Evolutionary conservation across 306 rosid species (phyloP).

Genomic region (Rosa persica): DNA sequence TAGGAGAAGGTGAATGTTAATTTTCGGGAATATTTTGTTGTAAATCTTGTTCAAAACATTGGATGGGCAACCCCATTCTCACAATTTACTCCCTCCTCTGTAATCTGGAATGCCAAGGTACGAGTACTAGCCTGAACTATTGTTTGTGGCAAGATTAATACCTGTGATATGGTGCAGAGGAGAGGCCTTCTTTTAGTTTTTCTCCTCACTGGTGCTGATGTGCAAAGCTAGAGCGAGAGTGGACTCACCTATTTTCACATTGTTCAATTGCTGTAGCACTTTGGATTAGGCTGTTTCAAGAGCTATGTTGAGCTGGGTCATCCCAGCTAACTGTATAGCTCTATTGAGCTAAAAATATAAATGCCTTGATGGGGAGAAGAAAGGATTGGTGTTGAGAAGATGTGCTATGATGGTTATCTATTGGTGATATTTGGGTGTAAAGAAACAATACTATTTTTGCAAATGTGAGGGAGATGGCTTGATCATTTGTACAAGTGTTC

Average conservation of each 20-base stretch:
- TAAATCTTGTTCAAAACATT: too few relatives aligned
- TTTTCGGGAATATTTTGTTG: not conserved
- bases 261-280: not conserved
- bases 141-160: not conserved
- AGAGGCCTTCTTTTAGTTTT: not conserved
- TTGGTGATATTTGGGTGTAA: not conserved
- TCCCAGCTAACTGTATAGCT: not conserved
- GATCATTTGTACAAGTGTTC: not conserved
- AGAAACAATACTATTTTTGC: not conserved
- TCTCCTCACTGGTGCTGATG: not conserved
- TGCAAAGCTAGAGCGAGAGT: not conserved
- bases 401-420: not conserved
- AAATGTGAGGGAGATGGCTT: not conserved
- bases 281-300: not conserved
- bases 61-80: not conserved
- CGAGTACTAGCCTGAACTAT: not conserved
- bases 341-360: not conserved
- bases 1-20: not conserved
- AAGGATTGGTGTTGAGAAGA: not conserved
- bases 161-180: not conserved
- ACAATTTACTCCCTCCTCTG: not conserved
- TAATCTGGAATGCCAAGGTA: not conserved
- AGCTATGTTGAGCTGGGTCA: not conserved
- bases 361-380: not conserved
- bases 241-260: not conserved